Conservation (phyloP, 495 filamentous ascomycete species). For the Geoglossum glabrum region DNA sequence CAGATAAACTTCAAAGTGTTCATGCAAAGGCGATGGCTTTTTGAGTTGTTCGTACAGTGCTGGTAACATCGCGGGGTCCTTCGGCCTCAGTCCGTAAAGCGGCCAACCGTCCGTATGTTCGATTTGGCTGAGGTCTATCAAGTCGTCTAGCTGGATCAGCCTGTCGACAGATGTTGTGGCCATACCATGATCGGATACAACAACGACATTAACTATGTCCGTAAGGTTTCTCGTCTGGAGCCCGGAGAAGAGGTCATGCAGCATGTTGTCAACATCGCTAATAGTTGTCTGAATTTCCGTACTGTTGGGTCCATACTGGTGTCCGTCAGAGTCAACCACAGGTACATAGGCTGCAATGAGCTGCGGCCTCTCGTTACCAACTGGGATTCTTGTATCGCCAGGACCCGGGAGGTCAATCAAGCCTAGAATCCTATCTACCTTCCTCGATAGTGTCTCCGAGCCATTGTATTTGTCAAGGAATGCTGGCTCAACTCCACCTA, state of each 20-base stretch:
- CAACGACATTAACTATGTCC: constrained; percentile 76
- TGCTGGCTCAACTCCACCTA: constrained; percentile 42
- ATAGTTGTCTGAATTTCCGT: constrained; percentile 70
- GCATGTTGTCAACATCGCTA: constrained; percentile 52
- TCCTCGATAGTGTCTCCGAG: constrained; percentile 47
- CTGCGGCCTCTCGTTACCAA: constrained; percentile 39
- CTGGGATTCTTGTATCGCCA: constrained; percentile 22
- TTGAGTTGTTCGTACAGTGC: constrained; percentile 21
- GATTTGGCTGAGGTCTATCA: constrained; percentile 52
- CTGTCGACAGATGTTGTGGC: constrained; percentile 65
- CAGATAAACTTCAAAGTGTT: constrained; percentile 67
- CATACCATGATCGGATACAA: constrained; percentile 99
- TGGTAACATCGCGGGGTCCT: constrained; percentile 33
- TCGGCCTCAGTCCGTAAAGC: constrained; percentile 66
- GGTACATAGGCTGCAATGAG: constrained; percentile 90
- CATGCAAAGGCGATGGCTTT: constrained; percentile 27
- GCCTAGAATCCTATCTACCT: constrained; percentile 56
- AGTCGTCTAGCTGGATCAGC: constrained; percentile 83
- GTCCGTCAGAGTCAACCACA: constrained; percentile 69
- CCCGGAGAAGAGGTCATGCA: constrained; percentile 52
- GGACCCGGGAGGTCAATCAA: constrained; percentile 64
- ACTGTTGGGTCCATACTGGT: constrained; percentile 80
- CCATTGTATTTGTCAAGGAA: constrained; percentile 72
- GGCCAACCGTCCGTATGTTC: constrained; percentile 91
- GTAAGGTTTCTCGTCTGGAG: constrained; percentile 69